These are phyloP conservation scores for Ogataea thermomethanolica DNA, from an alignment of 805 yeast genomes.

Conservation along the genomic window DNA sequence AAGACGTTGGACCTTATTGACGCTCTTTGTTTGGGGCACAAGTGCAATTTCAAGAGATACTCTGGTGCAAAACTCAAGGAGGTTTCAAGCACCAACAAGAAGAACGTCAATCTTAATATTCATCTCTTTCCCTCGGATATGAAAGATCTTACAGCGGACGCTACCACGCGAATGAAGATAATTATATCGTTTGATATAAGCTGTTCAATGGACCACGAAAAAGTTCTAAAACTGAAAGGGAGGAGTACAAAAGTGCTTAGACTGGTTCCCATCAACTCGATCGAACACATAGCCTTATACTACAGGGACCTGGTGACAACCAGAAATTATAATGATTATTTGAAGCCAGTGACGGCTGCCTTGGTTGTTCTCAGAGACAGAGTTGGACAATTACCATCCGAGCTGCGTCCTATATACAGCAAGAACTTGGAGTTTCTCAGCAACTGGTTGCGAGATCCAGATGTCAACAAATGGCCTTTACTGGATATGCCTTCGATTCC, in stretches of 20 bases:
- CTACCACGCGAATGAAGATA: slow-evolving; percentile 22
- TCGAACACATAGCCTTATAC: slow-evolving; percentile 71
- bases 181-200: slow-evolving; percentile 34
- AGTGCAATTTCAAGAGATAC: slow-evolving; percentile 53
- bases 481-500: slow-evolving; percentile 69
- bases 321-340: slow-evolving; percentile 40
- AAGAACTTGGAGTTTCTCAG: slow-evolving; percentile 60
- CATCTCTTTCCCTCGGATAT: slow-evolving; percentile 43
- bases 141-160: slow-evolving; percentile 21
- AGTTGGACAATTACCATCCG: slow-evolving; percentile 80
- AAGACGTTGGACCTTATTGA: slow-evolving; percentile 69
- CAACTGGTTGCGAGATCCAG: slow-evolving; percentile 48
- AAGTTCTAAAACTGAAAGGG: slow-evolving; percentile 11
- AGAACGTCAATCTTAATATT: slow-evolving; percentile 26
- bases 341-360: slow-evolving; percentile 74
- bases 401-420: slow-evolving; percentile 68
- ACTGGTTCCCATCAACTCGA: slow-evolving; percentile 72
- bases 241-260: slow-evolving; percentile 46
- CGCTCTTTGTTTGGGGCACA: slow-evolving; percentile 63
- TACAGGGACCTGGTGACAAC: slow-evolving; percentile 35
- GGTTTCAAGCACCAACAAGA: slow-evolving; percentile 23
- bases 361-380: slow-evolving; percentile 76
- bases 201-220: slow-evolving; percentile 24
- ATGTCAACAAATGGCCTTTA: slow-evolving; percentile 61
- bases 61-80: slow-evolving; percentile 62